These are phyloP conservation scores for Phaeosphaeriaceae sp. DNA, from an alignment of 2,329 filamentous ascomycete genomes.

Conservation along the genomic window DNA sequence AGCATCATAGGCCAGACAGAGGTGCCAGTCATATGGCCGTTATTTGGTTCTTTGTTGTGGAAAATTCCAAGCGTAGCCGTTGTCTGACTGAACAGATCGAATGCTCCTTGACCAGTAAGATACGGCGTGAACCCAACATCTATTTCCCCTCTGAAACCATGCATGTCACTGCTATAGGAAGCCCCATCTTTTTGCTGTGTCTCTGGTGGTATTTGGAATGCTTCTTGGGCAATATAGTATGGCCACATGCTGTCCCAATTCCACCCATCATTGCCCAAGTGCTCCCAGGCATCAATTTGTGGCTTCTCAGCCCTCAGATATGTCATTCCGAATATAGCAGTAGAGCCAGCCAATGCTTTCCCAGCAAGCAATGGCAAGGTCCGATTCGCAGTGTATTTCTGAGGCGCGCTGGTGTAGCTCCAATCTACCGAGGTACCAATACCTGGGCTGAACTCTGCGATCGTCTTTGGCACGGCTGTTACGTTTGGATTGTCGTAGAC, in stretches of 20 bases:
- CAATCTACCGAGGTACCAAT: slow-evolving; percentile 48
- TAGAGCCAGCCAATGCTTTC: slow-evolving; percentile 53
- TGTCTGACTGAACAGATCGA: slow-evolving; percentile 46
- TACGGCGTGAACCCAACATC: slow-evolving; percentile 38
- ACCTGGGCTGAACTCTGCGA: slow-evolving; percentile 29
- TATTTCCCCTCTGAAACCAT: slow-evolving; percentile 33
- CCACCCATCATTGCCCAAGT: slow-evolving; percentile 43
- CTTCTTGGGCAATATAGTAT: slow-evolving; percentile 39
- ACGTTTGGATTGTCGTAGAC: slow-evolving; percentile 42
- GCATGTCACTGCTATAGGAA: slow-evolving; percentile 24
- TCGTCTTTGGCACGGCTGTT: slow-evolving; percentile 25
- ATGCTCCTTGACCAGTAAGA: slow-evolving; percentile 30
- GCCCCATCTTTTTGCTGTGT: slow-evolving; percentile 29
- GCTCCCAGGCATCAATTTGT: slow-evolving; percentile 45
- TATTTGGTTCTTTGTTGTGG: slow-evolving; percentile 52
- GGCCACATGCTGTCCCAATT: slow-evolving; percentile 37
- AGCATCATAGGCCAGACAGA: slow-evolving; percentile 52
- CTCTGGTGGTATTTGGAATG: slow-evolving; percentile 28
- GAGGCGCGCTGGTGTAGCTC: slow-evolving; percentile 48
- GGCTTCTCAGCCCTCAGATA: slow-evolving; percentile 42
- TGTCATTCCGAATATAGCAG: slow-evolving; percentile 53
- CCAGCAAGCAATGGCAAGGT: slow-evolving; percentile 47
- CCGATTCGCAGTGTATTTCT: slow-evolving; percentile 44
- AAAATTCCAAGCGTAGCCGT: slow-evolving; percentile 44
- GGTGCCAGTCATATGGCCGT: slow-evolving; percentile 55